Evolutionary conservation across 768 basidiomycete species (phyloP), one percentile per base, ranked within the genome.

Genomic region (Serpula lacrymans): DNA sequence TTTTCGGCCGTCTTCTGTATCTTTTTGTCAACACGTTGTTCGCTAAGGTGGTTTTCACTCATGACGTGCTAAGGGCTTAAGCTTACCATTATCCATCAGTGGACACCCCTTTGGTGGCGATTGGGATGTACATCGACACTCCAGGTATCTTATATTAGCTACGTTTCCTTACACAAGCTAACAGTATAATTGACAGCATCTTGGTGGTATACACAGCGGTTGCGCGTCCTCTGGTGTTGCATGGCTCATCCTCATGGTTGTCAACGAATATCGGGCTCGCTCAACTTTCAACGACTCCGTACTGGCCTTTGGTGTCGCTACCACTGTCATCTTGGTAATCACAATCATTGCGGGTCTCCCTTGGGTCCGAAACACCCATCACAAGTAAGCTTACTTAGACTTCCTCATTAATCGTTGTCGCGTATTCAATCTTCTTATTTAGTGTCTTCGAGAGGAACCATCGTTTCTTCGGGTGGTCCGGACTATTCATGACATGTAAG

Each of bases 391-490:
- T 46, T 9, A 14, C 6, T 23, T 31, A 35, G 3, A 26, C 45
- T 33, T 17, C 11, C 27, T 12, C 27, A 13, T 27, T 38, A n/a
- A n/a, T 34, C 12, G 13, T 13, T 35, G 25, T 7, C 6, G 9
- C 5, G 6, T 32, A 18, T 10, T 34, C 39, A 14, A 45, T 31
- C 41, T 17, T 48, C 31, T 14, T 32, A 8, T 35, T 7, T 42
- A 88, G 84, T 54, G 75, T 87, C 14, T 89, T 89, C 49, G 86
- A 89, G 58, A 76, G 84, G 37, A 80, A 84, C 47, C 86, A 89
- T 57, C 77, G 87, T 8, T 88, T 88, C 62, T 68, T 84, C 41
- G 87, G 86, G 29, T 89, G 87, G 85, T 65, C 72, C 10, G 69
- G 77, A n/a, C 62, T 82, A 27, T 57, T 71, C 41, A 68, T 64